These are phyloP conservation scores for Curvularia hawaiiensis DNA, from an alignment of 2,329 filamentous ascomycete species.

Conservation along the genomic window DNA sequence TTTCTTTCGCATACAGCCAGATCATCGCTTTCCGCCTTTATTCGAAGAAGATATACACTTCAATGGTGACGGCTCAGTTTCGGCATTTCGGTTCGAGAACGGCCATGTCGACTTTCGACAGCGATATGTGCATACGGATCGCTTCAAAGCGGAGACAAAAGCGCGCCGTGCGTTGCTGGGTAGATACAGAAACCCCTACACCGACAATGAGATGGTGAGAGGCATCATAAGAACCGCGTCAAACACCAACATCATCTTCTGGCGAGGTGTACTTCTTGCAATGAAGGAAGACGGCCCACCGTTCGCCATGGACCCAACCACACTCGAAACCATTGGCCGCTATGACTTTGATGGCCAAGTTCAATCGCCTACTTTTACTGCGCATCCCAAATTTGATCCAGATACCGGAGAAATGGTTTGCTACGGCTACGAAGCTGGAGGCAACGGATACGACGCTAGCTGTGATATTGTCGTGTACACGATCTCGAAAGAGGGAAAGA, in stretches of 20 bases:
- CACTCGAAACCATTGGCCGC: slow-evolving; percentile 47
- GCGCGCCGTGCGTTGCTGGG: slow-evolving; percentile 56
- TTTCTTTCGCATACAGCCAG: slow-evolving; percentile 52
- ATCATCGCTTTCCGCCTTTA: slow-evolving; percentile 59
- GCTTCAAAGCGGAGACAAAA: slow-evolving; percentile 48
- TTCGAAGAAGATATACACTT: slow-evolving; percentile 61
- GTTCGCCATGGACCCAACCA: slow-evolving; percentile 49
- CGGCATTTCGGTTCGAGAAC: slow-evolving; percentile 50
- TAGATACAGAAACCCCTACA: slow-evolving; percentile 63
- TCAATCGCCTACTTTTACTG: slow-evolving; percentile 49
- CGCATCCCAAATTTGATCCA: slow-evolving; percentile 54
- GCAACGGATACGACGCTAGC: slow-evolving; percentile 39
- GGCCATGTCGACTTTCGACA: slow-evolving; percentile 52
- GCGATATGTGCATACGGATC: slow-evolving; percentile 51
- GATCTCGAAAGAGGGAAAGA: slow-evolving; percentile 46
- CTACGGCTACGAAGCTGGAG: slow-evolving; percentile 51
- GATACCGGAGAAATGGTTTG: slow-evolving; percentile 50
- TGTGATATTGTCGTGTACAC: slow-evolving; percentile 50
- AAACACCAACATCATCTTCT: slow-evolving; percentile 66
- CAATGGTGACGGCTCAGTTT: slow-evolving; percentile 53
- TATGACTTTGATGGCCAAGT: slow-evolving; percentile 51
- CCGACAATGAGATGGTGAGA: slow-evolving; percentile 60
- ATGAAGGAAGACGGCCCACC: slow-evolving; percentile 55
- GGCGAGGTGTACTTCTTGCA: slow-evolving; percentile 60
- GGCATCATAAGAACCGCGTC: slow-evolving; percentile 62